Base-by-base conservation (phyloP, 1,139 yeast species). In the Nematodospora anomalae region DNA sequence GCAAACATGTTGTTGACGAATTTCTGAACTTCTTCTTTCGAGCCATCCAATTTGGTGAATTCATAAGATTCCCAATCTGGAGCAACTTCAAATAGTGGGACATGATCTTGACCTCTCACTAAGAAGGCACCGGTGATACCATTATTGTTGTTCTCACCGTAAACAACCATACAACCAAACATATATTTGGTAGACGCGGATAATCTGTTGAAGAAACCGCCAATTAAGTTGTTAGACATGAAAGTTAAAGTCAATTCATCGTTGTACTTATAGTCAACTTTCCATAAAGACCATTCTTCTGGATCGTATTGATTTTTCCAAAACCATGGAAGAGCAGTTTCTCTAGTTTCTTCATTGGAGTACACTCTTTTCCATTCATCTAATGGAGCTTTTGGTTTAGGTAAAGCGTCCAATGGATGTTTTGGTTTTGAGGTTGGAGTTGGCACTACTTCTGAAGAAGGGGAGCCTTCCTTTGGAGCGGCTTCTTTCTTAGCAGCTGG, bases 191-290 rank as follows among this genome's bases (percentile, higher is more conserved):
- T 76, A 50, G 97, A 90, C 51, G 81, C 97, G 47, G 81, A 63
- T 61, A 92, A 80, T 77, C 98, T 87, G 84, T 82, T 83, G 82
- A 92, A 88, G 87, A 92, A 92, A 61, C 98, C 98, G 64, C 97
- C 97, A 62, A 92, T 75, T 71, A 89, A 81, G 83, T 92, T 92
- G 83, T 89, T 89, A 55, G 98, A 88, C 98, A 92, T 92, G 76
- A 92, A 92, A 53, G 96, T 85, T 70, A 86, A 73, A 54, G 97
- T 90, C 68, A 92, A 81, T 76, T 92, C 98, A 56, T 92, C 97
- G 68, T 92, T 90, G 80, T 92, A 92, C 80, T 86, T 88, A 89
- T 86, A 92, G 64, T 82, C 95, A 58, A 90, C 95, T 76, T 78
- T 87, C 89, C 89, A 92, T 58, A 92, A 69, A 44, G 97, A 90